Conservation (phyloP, 352 stramenopile species). For the Phytopythium sindhum region DNA sequence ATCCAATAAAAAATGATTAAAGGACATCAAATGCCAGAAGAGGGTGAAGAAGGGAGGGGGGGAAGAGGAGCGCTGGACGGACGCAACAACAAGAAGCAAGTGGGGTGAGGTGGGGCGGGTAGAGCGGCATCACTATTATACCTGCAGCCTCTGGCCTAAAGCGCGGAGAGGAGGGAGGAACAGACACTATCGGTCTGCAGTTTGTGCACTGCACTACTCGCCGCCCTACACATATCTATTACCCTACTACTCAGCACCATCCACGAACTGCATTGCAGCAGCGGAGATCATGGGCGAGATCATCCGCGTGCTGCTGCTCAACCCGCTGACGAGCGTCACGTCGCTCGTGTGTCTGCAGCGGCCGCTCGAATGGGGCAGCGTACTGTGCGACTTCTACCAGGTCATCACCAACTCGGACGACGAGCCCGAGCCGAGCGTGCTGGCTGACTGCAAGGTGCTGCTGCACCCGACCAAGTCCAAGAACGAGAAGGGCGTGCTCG, state of each 20-base stretch:
- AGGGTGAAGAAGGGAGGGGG: neutral
- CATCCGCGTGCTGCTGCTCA: slow-evolving; percentile 80
- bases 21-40: neutral
- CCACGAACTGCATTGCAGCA: too few relatives aligned
- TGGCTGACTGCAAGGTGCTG: slow-evolving; percentile 71
- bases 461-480: slow-evolving; percentile 83
- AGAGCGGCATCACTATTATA: neutral
- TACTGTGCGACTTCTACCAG: slow-evolving; percentile 81
- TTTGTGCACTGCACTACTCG: too few relatives aligned
- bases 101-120: too few relatives aligned
- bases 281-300: slow-evolving; percentile 51
- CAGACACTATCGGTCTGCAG: too few relatives aligned
- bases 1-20: neutral
- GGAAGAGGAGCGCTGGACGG: neutral
- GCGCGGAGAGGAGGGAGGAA: too few relatives aligned
- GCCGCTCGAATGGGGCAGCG: slow-evolving; percentile 69
- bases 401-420: slow-evolving; percentile 82
- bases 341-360: slow-evolving; percentile 80
- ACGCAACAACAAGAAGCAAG: neutral
- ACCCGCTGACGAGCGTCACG: slow-evolving; percentile 58
- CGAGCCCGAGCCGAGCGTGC: slow-evolving; percentile 44
- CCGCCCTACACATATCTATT: too few relatives aligned
- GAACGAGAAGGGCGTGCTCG: slow-evolving; percentile 71
- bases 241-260: too few relatives aligned
- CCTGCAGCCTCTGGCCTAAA: neutral